Conservation (phyloP, 345 rosid genomes). For the Cochlearia excelsa region DNA sequence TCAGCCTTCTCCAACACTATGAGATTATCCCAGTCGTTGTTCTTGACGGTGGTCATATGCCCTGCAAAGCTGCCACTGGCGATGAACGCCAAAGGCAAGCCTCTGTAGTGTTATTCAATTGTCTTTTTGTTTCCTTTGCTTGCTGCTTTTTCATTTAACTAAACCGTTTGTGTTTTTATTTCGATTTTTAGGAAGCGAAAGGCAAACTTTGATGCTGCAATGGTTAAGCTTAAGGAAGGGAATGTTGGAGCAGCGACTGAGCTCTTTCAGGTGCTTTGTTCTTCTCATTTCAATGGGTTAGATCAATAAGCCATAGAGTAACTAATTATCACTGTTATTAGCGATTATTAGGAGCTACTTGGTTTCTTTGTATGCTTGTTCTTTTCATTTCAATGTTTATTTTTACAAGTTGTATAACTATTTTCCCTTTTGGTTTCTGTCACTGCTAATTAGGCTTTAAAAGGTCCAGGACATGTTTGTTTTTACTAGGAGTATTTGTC, state of each 20-base stretch:
- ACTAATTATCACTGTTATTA: too few species aligned
- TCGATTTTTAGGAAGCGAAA: conserved; percentile 52
- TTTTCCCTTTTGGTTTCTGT: background rate
- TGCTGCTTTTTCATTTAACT: background rate
- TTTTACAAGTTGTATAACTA: background rate
- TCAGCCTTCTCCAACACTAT: conserved; percentile 61
- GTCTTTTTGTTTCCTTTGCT: background rate
- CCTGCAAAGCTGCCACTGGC: conserved; percentile 75
- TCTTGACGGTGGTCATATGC: conserved; percentile 76
- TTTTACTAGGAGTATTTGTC: conserved; percentile 1
- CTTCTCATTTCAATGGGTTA: conserved; percentile 2
- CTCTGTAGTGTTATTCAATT: background rate
- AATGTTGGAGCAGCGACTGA: conserved; percentile 62
- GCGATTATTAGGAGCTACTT: conserved; percentile 44
- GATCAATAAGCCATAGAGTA: background rate
- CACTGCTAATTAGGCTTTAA: background rate
- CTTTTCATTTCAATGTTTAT: conserved; percentile 1
- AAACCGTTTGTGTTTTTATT: conserved; percentile 1
- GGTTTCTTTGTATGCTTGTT: conserved; percentile 54
- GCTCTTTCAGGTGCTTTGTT: conserved; percentile 52
- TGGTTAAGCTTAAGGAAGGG: conserved; percentile 70
- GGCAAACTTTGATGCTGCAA: conserved; percentile 58
- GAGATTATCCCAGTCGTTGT: conserved; percentile 75
- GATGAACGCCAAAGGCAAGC: conserved; percentile 57
- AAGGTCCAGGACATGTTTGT: background rate